Evolutionary conservation across 164 flowering plant species (phyloP).

Genomic region (Saururus chinensis): DNA sequence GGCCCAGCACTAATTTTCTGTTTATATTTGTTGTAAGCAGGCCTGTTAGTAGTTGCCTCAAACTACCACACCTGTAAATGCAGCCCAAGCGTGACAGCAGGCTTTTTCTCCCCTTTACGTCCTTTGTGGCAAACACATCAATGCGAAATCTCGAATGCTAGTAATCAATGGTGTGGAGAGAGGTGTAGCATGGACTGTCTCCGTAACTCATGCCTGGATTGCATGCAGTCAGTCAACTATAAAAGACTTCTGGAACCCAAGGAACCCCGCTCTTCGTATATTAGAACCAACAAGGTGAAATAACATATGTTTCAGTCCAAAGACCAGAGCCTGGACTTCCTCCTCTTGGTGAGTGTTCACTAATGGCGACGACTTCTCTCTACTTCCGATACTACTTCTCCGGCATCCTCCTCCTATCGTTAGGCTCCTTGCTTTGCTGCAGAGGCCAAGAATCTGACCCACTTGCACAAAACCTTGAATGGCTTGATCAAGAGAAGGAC

Average conservation of each 20-base stretch:
- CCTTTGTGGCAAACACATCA: not conserved
- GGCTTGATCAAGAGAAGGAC: constrained; percentile 33
- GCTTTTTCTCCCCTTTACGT: not conserved
- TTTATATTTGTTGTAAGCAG: no score
- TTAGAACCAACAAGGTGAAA: no score
- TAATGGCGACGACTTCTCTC: not conserved
- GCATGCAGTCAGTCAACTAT: not conserved
- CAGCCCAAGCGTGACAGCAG: not conserved
- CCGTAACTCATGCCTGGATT: constrained; percentile 3
- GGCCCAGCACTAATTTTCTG: no score
- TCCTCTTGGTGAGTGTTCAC: no score
- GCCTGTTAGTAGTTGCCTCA: no score
- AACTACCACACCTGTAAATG: no score
- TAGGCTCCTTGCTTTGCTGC: constrained; percentile 15
- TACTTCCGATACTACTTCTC: constrained; percentile 3
- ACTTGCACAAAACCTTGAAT: constrained; percentile 10
- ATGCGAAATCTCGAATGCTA: not conserved
- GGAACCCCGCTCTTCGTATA: not conserved
- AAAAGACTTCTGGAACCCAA: not conserved
- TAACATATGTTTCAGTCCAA: not conserved
- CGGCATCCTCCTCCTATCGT: constrained; percentile 4
- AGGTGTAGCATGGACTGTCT: not conserved
- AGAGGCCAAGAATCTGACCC: constrained; percentile 11
- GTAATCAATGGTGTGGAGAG: not conserved
- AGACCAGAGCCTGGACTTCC: not conserved